phyloP scores from a whole-genome alignment of 176 grass and related monocot species.

The Guadua angustifolia region DNA sequence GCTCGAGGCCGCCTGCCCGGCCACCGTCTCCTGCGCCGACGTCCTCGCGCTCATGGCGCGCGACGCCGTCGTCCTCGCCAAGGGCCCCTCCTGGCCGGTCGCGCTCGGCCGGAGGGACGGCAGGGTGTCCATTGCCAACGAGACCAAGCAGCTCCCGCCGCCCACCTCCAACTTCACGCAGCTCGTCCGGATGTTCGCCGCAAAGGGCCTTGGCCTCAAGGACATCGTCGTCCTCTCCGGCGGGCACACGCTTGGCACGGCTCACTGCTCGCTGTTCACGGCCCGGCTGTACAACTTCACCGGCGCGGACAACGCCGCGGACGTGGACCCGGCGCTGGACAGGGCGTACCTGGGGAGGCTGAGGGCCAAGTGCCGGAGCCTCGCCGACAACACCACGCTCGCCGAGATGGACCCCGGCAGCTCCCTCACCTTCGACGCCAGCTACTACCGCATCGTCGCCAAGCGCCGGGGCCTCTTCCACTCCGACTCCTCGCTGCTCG shows the following conservation, averaged over 20 bases:
- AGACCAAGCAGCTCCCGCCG: conserved; percentile 61
- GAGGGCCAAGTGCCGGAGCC: conserved; percentile 53
- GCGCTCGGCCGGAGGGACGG: conserved; percentile 62
- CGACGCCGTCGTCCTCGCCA: conserved; percentile 64
- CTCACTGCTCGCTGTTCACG: conserved; percentile 56
- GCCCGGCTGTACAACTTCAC: conserved; percentile 86
- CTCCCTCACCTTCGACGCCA: conserved; percentile 76
- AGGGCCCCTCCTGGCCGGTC: conserved; percentile 65
- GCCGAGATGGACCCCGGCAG: conserved; percentile 87
- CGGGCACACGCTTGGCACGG: conserved; percentile 78
- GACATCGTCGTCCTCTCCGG: conserved; percentile 84
- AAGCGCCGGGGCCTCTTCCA: conserved; percentile 65
- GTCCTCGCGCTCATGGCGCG: conserved; percentile 57
- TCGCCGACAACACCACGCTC: conserved; percentile 65
- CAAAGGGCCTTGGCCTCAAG: conserved; percentile 59
- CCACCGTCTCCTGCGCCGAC: conserved; percentile 75
- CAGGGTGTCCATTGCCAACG: conserved; percentile 49
- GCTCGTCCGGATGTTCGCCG: conserved; percentile 49
- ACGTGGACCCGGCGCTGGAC: conserved; percentile 75
- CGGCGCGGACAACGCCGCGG: conserved; percentile 51
- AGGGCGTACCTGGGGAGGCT: conserved; percentile 43
- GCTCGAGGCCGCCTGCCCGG: conserved; percentile 59
- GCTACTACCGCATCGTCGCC: conserved; percentile 65
- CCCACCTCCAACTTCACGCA: conserved; percentile 62
- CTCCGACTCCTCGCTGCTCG: conserved; percentile 72